These are phyloP conservation scores for Fusarium dimerum DNA, from an alignment of 2,329 filamentous ascomycete genomes.

Conservation along the genomic window DNA sequence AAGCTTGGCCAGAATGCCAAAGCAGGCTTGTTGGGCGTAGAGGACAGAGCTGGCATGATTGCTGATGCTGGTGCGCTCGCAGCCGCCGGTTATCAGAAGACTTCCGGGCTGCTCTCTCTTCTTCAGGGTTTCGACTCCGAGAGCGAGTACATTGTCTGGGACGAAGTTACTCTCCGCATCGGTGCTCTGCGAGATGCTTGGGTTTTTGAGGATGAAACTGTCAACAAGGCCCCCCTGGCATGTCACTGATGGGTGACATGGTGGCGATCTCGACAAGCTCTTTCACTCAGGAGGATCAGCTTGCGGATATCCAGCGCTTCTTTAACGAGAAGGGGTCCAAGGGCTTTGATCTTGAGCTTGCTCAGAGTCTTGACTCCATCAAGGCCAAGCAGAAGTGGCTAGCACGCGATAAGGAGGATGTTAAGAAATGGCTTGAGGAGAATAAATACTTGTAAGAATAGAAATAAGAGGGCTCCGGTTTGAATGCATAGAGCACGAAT, in stretches of 20 bases:
- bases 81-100: conserved; percentile 89
- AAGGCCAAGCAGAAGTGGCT: conserved; percentile 70
- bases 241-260: conserved; percentile 82
- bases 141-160: conserved; percentile 91
- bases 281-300: conserved; percentile 76
- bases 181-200: conserved; percentile 80
- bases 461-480: background rate
- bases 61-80: conserved; percentile 89
- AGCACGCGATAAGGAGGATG: conserved; percentile 66
- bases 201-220: conserved; percentile 72
- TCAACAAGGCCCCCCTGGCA: conserved; percentile 75
- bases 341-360: conserved; percentile 82
- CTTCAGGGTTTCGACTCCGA: conserved; percentile 84
- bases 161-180: conserved; percentile 81
- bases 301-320: conserved; percentile 76
- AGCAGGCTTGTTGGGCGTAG: conserved; percentile 68
- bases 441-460: conserved; percentile 30
- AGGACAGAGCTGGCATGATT: conserved; percentile 94
- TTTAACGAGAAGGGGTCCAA: conserved; percentile 80
- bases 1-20: conserved; percentile 89
- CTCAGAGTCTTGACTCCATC: conserved; percentile 86
- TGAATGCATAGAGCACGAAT: background rate
- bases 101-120: conserved; percentile 82
- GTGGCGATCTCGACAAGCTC: conserved; percentile 80
- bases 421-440: conserved; percentile 54